A percentile compares a stretch with the other conserved stretches of the same genome.
Conservation (phyloP, 1,284 basidiomycete species). For the Lentinula novae-zelandiae region DNA sequence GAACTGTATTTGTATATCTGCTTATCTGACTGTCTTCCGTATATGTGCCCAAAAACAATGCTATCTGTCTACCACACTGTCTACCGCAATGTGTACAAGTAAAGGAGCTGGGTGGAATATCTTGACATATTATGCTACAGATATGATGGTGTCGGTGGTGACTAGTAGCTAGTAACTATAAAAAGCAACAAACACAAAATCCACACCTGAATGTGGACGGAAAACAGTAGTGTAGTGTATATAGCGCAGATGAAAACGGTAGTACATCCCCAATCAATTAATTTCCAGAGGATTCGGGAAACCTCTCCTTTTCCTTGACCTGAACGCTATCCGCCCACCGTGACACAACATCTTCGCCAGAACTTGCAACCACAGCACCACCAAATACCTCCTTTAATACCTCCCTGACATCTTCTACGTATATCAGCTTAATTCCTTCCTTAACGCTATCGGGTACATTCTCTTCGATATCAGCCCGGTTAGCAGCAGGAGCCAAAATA, state of each 20-base stretch:
- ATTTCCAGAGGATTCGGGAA: conserved; percentile 2
- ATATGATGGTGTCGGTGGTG: not conserved
- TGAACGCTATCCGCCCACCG: conserved; percentile 6
- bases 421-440: conserved; percentile 89
- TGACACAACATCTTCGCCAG: not conserved
- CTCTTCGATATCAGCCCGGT: conserved; percentile 90
- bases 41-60: not conserved
- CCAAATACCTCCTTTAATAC: conserved; percentile 85
- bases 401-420: conserved; percentile 87
- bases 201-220: not conserved
- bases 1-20: not conserved
- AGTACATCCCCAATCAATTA: not conserved
- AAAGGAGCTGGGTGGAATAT: not conserved
- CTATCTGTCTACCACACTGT: not conserved
- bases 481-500: conserved; percentile 83
- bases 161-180: not conserved
- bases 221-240: not conserved
- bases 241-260: not conserved
- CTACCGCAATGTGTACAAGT: not conserved
- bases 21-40: not conserved
- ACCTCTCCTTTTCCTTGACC: conserved; percentile 2
- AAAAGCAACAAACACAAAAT: not conserved
- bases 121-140: not conserved
- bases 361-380: conserved; percentile 43
- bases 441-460: conserved; percentile 95